Conservation (phyloP, 202 grass and related monocot genomes). For the Carex sylvatica region DNA sequence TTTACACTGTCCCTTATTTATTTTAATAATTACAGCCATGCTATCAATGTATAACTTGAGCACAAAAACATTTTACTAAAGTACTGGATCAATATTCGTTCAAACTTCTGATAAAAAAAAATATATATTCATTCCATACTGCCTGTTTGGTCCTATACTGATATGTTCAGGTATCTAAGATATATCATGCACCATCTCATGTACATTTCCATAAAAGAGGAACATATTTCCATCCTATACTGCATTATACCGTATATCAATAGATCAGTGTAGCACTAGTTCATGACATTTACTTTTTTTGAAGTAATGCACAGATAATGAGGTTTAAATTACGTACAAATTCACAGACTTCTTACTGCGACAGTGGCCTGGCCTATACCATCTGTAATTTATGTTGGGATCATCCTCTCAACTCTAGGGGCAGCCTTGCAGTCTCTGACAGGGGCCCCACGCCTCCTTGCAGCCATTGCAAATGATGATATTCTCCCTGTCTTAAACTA, state of each 20-base stretch:
- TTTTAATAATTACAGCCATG: background rate
- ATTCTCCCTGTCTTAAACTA: conserved; percentile 95
- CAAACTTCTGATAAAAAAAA: no score
- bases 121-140: no score
- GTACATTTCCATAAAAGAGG: background rate
- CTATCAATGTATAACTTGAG: background rate
- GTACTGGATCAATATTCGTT: no score
- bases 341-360: conserved; percentile 86
- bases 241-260: background rate
- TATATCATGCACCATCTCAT: background rate
- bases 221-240: background rate
- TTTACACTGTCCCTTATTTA: background rate
- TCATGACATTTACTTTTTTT: background rate
- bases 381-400: conserved; percentile 89
- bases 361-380: conserved; percentile 90
- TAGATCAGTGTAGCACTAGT: background rate
- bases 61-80: no score
- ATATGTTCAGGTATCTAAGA: background rate
- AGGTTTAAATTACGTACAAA: conserved; percentile 15
- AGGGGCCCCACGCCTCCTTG: conserved; percentile 89
- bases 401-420: conserved; percentile 93
- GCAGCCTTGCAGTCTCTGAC: conserved; percentile 95
- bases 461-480: conserved; percentile 95
- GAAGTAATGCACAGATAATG: background rate
- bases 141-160: background rate